Evolutionary conservation across 2,329 filamentous ascomycete species (phyloP), one percentile per base, ranked within the genome.

Genomic region (Fusarium torreyae): DNA sequence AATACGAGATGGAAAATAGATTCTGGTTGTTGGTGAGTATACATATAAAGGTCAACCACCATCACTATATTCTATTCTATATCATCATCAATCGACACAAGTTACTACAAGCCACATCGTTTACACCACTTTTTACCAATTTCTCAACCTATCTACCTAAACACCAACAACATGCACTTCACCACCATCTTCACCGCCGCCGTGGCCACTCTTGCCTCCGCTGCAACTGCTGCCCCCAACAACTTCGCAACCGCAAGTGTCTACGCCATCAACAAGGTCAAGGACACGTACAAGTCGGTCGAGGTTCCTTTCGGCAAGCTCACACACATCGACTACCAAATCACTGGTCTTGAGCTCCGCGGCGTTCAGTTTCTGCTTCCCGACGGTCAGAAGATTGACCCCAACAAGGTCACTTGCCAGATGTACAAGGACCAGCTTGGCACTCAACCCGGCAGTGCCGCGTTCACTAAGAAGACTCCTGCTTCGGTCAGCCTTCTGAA

Each of bases 381-480:
- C 1, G 33, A 31, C 1, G 31, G 52, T 31, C 14, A 50, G 7
- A 55, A 38, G 43, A 28, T 55, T 22, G 38, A 62, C 11, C 51
- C 56, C 52, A 34, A 42, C 14, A 20, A 63, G 1, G 46, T 72
- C 26, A 66, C 57, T 11, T 72, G 70, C 54, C 70, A 71, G 50
- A 66, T 58, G 56, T 72, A 72, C 57, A 65, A 68, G 57, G 70
- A 72, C 40, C 39, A 50, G 24, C 67, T 61, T 18, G 70, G 68
- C 5, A 44, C 58, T 15, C 57, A 63, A 33, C 57, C 53, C 11
- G 70, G 68, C 2, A 72, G 70, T 14, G 60, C 63, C 14, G 36
- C 20, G 5, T 72, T 71, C 39, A 71, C 44, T 1, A 55, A 31
- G 42, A 39, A 55, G 43, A 50, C 31, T 10, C 42, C 52, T 31